phyloP scores from a whole-genome alignment of 2,329 filamentous ascomycete genomes.

The Lachnellula occidentalis region DNA sequence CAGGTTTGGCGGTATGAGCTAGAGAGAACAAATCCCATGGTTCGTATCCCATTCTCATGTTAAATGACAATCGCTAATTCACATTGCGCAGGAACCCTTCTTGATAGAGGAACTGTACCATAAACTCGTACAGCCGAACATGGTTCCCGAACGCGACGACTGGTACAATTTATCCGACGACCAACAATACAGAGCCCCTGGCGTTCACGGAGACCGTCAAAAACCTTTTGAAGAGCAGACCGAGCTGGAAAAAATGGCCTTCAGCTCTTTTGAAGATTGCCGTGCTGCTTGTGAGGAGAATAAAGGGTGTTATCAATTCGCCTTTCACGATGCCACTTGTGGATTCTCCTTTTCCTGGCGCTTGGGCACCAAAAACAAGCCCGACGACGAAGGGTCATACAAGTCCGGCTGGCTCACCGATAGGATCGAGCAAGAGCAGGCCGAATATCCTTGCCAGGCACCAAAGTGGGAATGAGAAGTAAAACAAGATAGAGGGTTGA shows the following conservation, averaged over 20 bases:
- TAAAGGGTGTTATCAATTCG: slow-evolving; percentile 31
- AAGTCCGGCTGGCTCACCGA: background rate
- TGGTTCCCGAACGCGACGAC: slow-evolving; percentile 37
- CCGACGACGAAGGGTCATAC: background rate
- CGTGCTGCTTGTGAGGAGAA: slow-evolving; percentile 40
- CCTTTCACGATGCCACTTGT: slow-evolving; percentile 18
- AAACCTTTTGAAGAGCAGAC: slow-evolving; percentile 34
- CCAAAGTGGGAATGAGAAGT: background rate
- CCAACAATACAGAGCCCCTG: slow-evolving; percentile 34
- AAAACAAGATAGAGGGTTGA: too few species aligned
- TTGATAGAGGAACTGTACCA: slow-evolving; percentile 46
- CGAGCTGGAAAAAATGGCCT: slow-evolving; percentile 39
- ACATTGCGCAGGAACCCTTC: slow-evolving; percentile 35
- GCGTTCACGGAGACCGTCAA: slow-evolving; percentile 32
- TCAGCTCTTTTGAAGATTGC: slow-evolving; percentile 39
- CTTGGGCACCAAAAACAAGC: background rate
- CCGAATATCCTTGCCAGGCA: background rate
- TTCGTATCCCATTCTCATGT: slow-evolving; percentile 17
- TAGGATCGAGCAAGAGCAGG: background rate
- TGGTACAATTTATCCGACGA: slow-evolving; percentile 51
- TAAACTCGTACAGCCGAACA: slow-evolving; percentile 39
- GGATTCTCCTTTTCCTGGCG: slow-evolving; percentile 1
- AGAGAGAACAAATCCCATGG: slow-evolving; percentile 6
- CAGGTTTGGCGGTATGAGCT: slow-evolving; percentile 48
- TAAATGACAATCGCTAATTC: background rate